A percentile compares a stretch with the other conserved stretches of the same genome.
Evolutionary conservation across 2,329 filamentous ascomycete genomes (phyloP).

Genomic region (Aspergillus piperis): DNA sequence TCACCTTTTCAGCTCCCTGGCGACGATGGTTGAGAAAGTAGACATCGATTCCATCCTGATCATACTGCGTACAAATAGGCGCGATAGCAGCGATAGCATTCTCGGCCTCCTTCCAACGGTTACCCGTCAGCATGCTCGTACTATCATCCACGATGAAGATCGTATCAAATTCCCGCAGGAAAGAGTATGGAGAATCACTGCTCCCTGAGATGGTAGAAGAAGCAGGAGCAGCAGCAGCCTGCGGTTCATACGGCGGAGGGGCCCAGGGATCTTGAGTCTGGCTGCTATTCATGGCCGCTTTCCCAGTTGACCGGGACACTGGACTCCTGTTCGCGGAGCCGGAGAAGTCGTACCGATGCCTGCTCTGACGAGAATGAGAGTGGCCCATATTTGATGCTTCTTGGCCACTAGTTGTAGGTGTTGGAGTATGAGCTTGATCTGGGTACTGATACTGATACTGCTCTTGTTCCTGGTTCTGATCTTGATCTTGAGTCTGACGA

Average conservation of each 20-base stretch:
- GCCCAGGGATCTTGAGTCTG: neutral
- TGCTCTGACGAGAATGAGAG: neutral
- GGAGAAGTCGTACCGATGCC: neutral
- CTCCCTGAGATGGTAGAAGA: slow-evolving; percentile 29
- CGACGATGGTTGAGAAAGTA: slow-evolving; percentile 78
- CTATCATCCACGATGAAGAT: slow-evolving; percentile 90
- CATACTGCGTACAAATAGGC: slow-evolving; percentile 77
- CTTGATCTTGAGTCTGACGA: neutral
- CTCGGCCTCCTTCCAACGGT: slow-evolving; percentile 74
- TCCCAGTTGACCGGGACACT: neutral
- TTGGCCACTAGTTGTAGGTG: neutral
- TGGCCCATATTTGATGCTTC: neutral
- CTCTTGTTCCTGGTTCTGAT: neutral
- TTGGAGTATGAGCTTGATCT: neutral
- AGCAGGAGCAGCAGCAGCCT: slow-evolving; percentile 25
- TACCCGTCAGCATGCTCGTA: slow-evolving; percentile 81
- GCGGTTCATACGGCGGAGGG: neutral
- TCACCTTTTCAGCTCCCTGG: slow-evolving; percentile 41
- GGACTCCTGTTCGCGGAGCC: neutral
- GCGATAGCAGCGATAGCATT: slow-evolving; percentile 72
- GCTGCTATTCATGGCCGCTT: neutral
- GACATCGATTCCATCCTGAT: slow-evolving; percentile 83
- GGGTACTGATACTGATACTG: neutral
- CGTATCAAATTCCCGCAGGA: slow-evolving; percentile 80
- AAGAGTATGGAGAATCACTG: slow-evolving; percentile 69